Base-by-base conservation (phyloP, 805 yeast species). In the Ogataea nitratoaversa region DNA sequence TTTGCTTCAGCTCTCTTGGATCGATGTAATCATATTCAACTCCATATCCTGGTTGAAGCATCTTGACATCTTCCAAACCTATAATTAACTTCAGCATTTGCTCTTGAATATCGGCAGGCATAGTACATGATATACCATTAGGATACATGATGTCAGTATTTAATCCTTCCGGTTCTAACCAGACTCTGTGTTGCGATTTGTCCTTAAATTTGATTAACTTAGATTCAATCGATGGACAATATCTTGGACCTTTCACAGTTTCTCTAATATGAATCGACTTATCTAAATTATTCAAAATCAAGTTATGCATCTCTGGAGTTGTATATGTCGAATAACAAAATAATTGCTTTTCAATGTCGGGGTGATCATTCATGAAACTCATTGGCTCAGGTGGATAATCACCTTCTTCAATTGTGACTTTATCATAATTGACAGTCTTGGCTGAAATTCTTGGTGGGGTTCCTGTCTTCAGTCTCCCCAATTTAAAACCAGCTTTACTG, bases 11-110 rank as follows among this genome's bases (percentile, higher is more conserved):
- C 55, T 90, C 96, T 48, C 95, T 72, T 2, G 99, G 99, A 56
- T 93, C 96, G 22, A 93, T 82, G 59, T 87, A 93, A 56, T 93
- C 99, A 58, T 93, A 93, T 62, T 93, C 99, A 2, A 93, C 99
- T n/a, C 99, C 99, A 58, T 93, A 93, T 0, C 97, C 99, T 0
- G 97, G 96, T 57, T 90, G 96, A 11, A 83, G 58, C 85, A 93
- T 87, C n/a, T 65, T 68, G 0, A 84, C 96, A 48, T 85, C 79
- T 52, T 87, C 95, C 36, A 95, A 74, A 0, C 99, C 99, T 4
- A 88, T 84, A 45, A 93, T 85, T 67, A 87, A 66, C 43, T 72
- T 68, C 40, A 93, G 74, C 72, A 90, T 74, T 47, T 76, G 69
- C 18, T 72, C 72, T 62, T 93, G 99, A 23, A 90, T 82, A 19